Evolutionary conservation across 2,329 filamentous ascomycete species (phyloP).

Genomic region (Cytospora chrysosperma): DNA sequence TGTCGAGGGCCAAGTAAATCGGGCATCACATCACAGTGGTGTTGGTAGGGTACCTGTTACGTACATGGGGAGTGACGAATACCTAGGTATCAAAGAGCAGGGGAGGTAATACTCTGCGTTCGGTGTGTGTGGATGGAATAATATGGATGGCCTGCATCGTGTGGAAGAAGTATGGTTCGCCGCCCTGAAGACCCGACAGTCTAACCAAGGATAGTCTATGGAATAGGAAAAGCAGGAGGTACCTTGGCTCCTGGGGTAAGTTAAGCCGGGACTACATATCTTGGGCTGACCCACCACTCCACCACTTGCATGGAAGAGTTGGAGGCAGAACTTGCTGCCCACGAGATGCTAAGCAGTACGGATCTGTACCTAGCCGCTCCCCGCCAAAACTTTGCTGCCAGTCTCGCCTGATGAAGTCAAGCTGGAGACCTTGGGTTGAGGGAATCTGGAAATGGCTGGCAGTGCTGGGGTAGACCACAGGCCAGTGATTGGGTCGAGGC

Average conservation of each 20-base stretch:
- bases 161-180: constrained; percentile 17
- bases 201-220: constrained; percentile 17
- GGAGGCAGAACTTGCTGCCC: constrained; percentile 16
- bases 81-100: constrained; percentile 17
- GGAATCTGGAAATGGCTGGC: constrained; percentile 9
- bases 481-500: not conserved
- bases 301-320: constrained; percentile 1
- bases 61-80: constrained; percentile 6
- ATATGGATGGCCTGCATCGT: constrained; percentile 12
- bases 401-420: not conserved
- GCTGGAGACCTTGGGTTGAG: not conserved
- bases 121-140: constrained; percentile 15
- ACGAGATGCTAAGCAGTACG: constrained; percentile 8
- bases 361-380: not conserved
- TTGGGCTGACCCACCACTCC: constrained; percentile 11
- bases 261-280: constrained; percentile 18
- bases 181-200: constrained; percentile 9
- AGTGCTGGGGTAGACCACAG: not conserved
- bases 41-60: constrained; percentile 9
- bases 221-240: not conserved
- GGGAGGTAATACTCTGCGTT: constrained; percentile 15
- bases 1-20: constrained; percentile 6
- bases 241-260: constrained; percentile 3
- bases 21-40: constrained; percentile 9
- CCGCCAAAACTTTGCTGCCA: not conserved